A percentile compares a stretch with the other conserved stretches of the same genome.
Evolutionary conservation across 495 filamentous ascomycete species (phyloP).

Genomic region (Recurvomyces mirabilis): DNA sequence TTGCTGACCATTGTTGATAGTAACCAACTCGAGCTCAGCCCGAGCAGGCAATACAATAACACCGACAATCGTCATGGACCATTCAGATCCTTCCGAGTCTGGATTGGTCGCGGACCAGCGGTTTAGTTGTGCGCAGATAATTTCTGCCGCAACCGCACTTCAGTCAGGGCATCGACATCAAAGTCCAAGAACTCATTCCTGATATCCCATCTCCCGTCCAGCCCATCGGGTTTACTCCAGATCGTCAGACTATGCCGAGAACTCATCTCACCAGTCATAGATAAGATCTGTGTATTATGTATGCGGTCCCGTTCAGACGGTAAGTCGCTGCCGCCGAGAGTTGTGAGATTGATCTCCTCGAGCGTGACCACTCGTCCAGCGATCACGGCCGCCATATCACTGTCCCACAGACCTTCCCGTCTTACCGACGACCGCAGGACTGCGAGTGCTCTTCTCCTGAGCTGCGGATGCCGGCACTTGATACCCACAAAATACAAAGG

Average conservation of each 20-base stretch:
- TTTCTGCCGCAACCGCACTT: no score
- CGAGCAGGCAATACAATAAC: conserved; percentile 22
- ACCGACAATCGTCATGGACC: conserved; percentile 22
- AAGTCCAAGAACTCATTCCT: conserved; percentile 11
- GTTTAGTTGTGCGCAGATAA: no score
- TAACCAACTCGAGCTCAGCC: conserved; percentile 24
- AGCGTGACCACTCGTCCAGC: conserved; percentile 11
- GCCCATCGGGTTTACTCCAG: conserved; percentile 8
- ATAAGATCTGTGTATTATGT: conserved; percentile 8
- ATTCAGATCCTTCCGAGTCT: conserved; percentile 21
- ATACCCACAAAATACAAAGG: conserved; percentile 15
- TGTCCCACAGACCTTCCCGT: conserved; percentile 19
- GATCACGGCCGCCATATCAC: conserved; percentile 8
- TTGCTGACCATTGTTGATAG: no score
- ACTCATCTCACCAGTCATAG: background rate
- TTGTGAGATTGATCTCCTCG: conserved; percentile 13
- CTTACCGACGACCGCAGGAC: conserved; percentile 7
- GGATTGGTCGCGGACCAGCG: conserved; percentile 23
- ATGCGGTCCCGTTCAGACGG: conserved; percentile 11
- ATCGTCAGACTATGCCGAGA: conserved; percentile 3
- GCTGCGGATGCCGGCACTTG: conserved; percentile 16
- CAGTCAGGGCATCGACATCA: background rate
- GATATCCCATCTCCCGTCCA: conserved; percentile 11
- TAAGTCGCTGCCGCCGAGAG: conserved; percentile 1
- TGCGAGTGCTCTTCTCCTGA: conserved; percentile 14